Evolutionary conservation across 2,329 filamentous ascomycete species (phyloP), one percentile per base, ranked within the genome.

Genomic region (Pyricularia sp.): DNA sequence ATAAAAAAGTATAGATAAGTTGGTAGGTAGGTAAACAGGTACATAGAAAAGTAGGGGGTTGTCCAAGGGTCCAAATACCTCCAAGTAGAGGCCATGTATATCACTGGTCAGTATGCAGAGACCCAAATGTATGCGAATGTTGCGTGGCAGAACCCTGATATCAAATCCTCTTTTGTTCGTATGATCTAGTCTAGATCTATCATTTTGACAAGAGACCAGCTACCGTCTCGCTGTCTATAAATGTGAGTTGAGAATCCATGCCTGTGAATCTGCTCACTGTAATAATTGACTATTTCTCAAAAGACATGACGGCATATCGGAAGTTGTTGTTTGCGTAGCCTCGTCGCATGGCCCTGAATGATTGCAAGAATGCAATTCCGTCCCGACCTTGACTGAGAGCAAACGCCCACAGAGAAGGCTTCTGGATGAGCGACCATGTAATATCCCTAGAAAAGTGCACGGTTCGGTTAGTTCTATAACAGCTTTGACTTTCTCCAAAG

Each of bases 261-360:
- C n/a, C n/a, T n/a, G 17, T 5, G 42, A 55, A n/a, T n/a, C 42
- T 55, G 42, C 5, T 55, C 42, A 55, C 6, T 5, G 4, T 9
- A 55, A 7, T 9, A 20, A 9, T 55, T 55, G 42, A 55, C 31
- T 69, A 74, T 71, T 87, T 87, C 72, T 81, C 76, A 72, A 88
- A 87, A 17, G 80, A 81, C 81, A 88, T 85, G 12, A 88, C 83
- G 23, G 84, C 84, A 73, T 88, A 88, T 55, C 82, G 78, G 74
- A 88, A 88, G 10, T 80, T 84, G 6, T 84, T 85, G 69, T 87
- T 86, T 0, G 82, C 82, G 73, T 87, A 88, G 0, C 86, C 86
- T 69, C 86, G 79, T 71, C 85, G 79, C 86, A 88, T 88, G 7
- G 86, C 85, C 20, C 85, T 80, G 77, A 88, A 88, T 0, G 86